phyloP scores from a whole-genome alignment of 495 filamentous ascomycete genomes.

The Bathelium albidoporum region DNA sequence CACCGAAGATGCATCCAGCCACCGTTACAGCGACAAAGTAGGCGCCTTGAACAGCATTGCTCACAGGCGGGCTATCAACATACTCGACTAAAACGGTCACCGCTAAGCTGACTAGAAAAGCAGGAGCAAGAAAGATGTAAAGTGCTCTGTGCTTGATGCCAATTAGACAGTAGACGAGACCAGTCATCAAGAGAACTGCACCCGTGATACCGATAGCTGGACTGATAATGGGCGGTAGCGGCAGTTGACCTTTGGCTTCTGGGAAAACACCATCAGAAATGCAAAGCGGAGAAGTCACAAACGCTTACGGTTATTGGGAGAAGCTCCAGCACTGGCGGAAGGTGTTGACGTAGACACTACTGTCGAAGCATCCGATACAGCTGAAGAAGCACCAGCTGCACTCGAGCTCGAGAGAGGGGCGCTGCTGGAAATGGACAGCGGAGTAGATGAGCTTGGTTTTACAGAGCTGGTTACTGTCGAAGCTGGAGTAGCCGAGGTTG shows the following conservation, averaged over 20 bases:
- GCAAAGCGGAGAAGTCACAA: not conserved
- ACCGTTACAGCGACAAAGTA: conserved; percentile 74
- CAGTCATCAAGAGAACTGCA: conserved; percentile 60
- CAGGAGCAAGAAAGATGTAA: conserved; percentile 71
- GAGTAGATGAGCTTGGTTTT: not conserved
- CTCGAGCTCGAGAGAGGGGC: not conserved
- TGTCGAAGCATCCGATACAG: not conserved
- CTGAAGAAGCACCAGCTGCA: not conserved
- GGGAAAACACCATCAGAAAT: not conserved
- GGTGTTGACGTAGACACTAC: not conserved
- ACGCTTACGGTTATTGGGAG: not conserved
- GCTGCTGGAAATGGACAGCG: not conserved
- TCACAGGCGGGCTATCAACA: conserved; percentile 74
- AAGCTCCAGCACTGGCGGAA: not conserved
- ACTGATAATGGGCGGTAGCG: conserved; percentile 63
- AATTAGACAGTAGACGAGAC: conserved; percentile 58
- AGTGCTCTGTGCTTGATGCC: conserved; percentile 78
- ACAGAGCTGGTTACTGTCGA: not conserved
- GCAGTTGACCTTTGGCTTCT: conserved; percentile 22
- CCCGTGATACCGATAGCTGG: conserved; percentile 74
- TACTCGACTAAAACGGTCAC: conserved; percentile 80
- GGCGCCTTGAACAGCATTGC: conserved; percentile 68
- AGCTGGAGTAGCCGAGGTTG: not conserved
- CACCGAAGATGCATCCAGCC: conserved; percentile 69
- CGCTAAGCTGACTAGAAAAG: conserved; percentile 59